These are phyloP conservation scores for Dendrobium officinale DNA, from an alignment of 106 monocot genomes.

Conservation along the genomic window DNA sequence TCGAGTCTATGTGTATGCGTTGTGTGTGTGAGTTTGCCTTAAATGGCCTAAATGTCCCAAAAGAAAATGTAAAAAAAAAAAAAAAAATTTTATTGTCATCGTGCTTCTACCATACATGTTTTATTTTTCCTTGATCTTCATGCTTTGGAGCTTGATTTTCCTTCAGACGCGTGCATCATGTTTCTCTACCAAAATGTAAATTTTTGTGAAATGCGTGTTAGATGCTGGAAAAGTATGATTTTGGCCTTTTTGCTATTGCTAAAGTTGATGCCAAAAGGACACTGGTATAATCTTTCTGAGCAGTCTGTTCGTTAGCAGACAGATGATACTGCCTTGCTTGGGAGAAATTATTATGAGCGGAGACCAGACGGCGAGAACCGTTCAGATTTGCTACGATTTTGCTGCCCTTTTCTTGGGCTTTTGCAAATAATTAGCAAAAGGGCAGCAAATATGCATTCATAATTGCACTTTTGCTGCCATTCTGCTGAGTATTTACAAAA, in stretches of 20 bases:
- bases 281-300: background rate
- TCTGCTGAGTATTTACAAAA: too few relatives aligned
- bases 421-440: too few relatives aligned
- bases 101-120: background rate
- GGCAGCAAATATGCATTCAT: too few relatives aligned
- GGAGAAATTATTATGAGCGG: background rate
- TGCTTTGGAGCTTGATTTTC: background rate
- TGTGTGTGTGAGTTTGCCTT: too few relatives aligned
- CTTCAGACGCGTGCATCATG: too few relatives aligned
- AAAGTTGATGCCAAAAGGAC: background rate
- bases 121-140: slow-evolving; percentile 1
- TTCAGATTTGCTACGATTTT: too few relatives aligned
- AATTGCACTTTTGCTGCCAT: too few relatives aligned
- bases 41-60: too few relatives aligned
- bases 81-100: background rate
- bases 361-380: too few relatives aligned
- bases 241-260: background rate
- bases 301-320: background rate
- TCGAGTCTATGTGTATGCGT: too few relatives aligned
- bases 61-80: too few relatives aligned
- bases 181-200: background rate
- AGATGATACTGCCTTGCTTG: background rate
- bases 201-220: background rate
- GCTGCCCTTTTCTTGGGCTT: too few relatives aligned
- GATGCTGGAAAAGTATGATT: background rate